phyloP scores from a whole-genome alignment of 768 basidiomycete species.

The Mycena floridula region DNA sequence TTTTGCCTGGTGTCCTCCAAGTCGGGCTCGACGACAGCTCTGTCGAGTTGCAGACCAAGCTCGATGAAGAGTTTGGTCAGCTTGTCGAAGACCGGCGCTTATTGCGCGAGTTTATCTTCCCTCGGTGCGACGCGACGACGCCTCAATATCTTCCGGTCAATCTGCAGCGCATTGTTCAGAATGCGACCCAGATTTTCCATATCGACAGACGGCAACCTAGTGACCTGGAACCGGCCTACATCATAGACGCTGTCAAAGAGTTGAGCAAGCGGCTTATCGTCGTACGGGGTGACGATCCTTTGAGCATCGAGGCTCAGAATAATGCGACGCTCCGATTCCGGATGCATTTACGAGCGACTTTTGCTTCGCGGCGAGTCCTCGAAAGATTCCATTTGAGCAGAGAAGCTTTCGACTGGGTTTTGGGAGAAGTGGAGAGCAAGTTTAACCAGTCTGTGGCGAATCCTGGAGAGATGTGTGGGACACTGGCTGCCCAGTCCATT shows the following conservation, averaged over 20 bases:
- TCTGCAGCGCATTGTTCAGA: conserved; percentile 90
- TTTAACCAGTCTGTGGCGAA: conserved; percentile 92
- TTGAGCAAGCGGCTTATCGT: conserved; percentile 76
- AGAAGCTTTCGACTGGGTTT: conserved; percentile 97
- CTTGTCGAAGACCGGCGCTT: conserved; percentile 68
- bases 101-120: conserved; percentile 83
- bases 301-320: conserved; percentile 73
- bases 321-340: conserved; percentile 91
- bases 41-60: conserved; percentile 54
- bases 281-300: conserved; percentile 77
- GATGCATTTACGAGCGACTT: conserved; percentile 87
- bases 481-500: conserved; percentile 95
- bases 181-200: conserved; percentile 94
- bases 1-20: conserved; percentile 74
- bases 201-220: conserved; percentile 91
- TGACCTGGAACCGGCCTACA: conserved; percentile 84
- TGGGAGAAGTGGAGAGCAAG: conserved; percentile 92
- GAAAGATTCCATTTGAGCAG: conserved; percentile 84
- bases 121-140: conserved; percentile 57
- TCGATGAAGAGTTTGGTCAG: conserved; percentile 63
- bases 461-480: conserved; percentile 99
- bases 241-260: conserved; percentile 72
- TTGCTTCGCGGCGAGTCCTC: conserved; percentile 82
- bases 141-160: conserved; percentile 94
- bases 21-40: conserved; percentile 83